Base-by-base conservation (phyloP, 1,139 yeast genomes). In the Pichia terricola region DNA sequence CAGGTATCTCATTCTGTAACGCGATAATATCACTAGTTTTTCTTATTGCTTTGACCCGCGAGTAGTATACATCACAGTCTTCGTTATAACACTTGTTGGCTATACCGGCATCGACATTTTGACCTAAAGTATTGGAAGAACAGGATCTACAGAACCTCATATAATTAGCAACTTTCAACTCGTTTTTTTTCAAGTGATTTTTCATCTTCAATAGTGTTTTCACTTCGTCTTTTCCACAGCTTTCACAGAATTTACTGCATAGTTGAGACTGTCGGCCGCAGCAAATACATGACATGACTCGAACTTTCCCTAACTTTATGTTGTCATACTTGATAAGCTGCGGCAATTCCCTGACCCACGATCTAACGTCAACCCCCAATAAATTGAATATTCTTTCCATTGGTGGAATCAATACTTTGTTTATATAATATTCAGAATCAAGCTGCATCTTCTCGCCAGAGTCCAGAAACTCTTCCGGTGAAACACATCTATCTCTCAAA, bases 391-490 rank as follows among this genome's bases (percentile, higher is more conserved):
- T 66, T 47, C 98, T 68, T 51, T 86, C 94, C 44, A 91, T 63
- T 0, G 98, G 97, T 1, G 98, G 98, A 4, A 89, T 77, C 42
- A 91, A 63, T 5, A 86, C 87, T 55, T 85, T 81, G 3, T 75
- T 75, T 41, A 91, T 87, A 60, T 91, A 91, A 59, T 91, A 91
- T 37, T 84, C 88, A 31, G 82, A 72, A 55, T 91, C 98, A 22
- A 91, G 62, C 41, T 66, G 70, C 45, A 71, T 56, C 2, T 70
- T 71, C 26, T 48, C 34, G 11, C 35, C 35, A 6, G 35, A 34
- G 3, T 63, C 60, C 28, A 87, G 62, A 48, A 81, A 77, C 32
- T 79, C 86, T 46, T 77, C 82, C 0, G 97, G 96, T 0, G 94
- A 67, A 5, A 87, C 72, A 46, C 94, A 82, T 30, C 96, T 68